Percentiles rank a stretch among this genome's conserved stretches.
Conservation (phyloP, 2,329 filamentous ascomycete species). For the Mollisia scopiformis region DNA sequence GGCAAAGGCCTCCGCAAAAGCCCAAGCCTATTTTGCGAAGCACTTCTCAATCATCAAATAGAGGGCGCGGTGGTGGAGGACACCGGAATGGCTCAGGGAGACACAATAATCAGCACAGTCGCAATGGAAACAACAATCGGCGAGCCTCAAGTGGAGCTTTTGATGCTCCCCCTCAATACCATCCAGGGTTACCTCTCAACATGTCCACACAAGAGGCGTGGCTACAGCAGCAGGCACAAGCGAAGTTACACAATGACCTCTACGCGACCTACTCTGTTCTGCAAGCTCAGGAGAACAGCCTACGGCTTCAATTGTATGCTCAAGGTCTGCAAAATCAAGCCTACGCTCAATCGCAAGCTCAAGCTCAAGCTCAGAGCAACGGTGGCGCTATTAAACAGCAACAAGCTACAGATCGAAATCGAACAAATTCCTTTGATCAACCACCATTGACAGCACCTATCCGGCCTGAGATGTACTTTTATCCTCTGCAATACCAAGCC, state of each 20-base stretch:
- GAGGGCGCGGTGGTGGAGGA: constrained; percentile 28
- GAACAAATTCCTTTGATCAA: constrained; percentile 67
- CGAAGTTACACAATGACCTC: constrained; percentile 39
- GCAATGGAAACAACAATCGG: constrained; percentile 34
- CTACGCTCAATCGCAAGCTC: constrained; percentile 45
- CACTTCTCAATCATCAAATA: constrained; percentile 56
- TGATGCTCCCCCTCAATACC: constrained; percentile 31
- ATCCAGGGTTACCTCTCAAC: constrained; percentile 26
- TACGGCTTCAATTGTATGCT: constrained; percentile 50
- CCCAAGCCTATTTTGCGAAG: constrained; percentile 58
- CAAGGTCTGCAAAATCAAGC: constrained; percentile 43
- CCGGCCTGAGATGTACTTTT: constrained; percentile 58
- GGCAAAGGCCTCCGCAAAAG: constrained; percentile 57
- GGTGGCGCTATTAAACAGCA: constrained; percentile 38
- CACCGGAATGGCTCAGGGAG: constrained; percentile 26
- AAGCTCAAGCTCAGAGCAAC: constrained; percentile 32
- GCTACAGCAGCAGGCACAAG: constrained; percentile 37
- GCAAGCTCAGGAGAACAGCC: constrained; percentile 48
- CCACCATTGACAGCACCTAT: constrained; percentile 61
- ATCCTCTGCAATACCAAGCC: constrained; percentile 46
- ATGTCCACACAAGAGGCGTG: constrained; percentile 35
- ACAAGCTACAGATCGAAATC: constrained; percentile 51
- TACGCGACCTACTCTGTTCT: constrained; percentile 40
- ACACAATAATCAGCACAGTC: constrained; percentile 29
- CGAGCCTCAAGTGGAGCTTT: constrained; percentile 37